Percentiles rank a stretch among this genome's conserved stretches.
These are phyloP conservation scores for Hyaloperonospora brassicae DNA, from an alignment of 352 stramenopile species.

Conservation along the genomic window DNA sequence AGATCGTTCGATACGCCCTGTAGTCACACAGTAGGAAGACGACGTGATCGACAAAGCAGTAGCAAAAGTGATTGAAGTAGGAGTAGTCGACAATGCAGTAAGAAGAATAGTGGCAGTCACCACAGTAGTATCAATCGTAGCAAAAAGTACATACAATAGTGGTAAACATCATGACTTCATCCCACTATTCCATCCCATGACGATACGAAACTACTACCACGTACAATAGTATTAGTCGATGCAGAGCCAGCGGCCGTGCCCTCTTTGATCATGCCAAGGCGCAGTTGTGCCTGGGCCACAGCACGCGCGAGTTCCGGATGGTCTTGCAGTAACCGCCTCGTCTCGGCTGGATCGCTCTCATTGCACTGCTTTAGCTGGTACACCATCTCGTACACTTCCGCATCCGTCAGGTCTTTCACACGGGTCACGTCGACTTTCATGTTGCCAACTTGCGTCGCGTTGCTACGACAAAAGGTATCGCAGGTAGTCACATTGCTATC, in stretches of 20 bases:
- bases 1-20: slow-evolving; percentile 57
- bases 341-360: slow-evolving; percentile 67
- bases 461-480: neutral
- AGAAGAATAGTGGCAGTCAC: no score
- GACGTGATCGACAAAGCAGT: no score
- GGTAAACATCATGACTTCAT: neutral
- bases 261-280: slow-evolving; percentile 64
- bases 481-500: neutral
- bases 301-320: slow-evolving; percentile 67
- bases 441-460: neutral
- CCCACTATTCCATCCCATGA: neutral
- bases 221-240: slow-evolving; percentile 44
- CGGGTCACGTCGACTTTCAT: slow-evolving; percentile 31
- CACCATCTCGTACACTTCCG: slow-evolving; percentile 69
- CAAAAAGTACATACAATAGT: no score
- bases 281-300: slow-evolving; percentile 61
- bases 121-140: no score
- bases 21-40: neutral
- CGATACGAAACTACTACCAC: slow-evolving; percentile 1
- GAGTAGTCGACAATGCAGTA: no score
- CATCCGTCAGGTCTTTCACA: slow-evolving; percentile 41
- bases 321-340: slow-evolving; percentile 56
- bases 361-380: slow-evolving; percentile 77
- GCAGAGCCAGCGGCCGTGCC: slow-evolving; percentile 25
- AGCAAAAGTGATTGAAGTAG: neutral